Conservation (phyloP, 345 rosid species). For the Mangifera indica region DNA sequence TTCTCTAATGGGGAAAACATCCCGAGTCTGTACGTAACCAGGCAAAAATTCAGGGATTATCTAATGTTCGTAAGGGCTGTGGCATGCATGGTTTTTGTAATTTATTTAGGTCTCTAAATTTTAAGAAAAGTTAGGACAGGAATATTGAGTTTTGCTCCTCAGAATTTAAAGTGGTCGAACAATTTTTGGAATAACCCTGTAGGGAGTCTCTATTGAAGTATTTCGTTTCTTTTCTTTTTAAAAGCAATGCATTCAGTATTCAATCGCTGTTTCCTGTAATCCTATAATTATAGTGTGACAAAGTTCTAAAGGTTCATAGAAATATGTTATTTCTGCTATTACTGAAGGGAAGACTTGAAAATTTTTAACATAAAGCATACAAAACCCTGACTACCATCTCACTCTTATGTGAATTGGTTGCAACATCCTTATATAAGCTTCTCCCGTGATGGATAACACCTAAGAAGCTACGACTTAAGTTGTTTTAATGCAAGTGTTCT, state of each 20-base stretch:
- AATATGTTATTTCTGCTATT: too few species aligned
- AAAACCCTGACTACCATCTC: too few species aligned
- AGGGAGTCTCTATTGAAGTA: neutral
- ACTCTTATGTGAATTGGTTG: too few species aligned
- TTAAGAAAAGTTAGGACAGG: neutral
- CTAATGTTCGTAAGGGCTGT: slow-evolving; percentile 7
- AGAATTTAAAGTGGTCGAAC: neutral
- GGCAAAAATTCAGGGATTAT: slow-evolving; percentile 8
- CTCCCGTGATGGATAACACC: too few species aligned
- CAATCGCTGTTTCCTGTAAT: too few species aligned
- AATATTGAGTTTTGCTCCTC: neutral
- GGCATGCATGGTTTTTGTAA: slow-evolving; percentile 1
- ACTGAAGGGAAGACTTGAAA: too few species aligned
- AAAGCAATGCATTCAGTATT: neutral
- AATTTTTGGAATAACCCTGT: neutral
- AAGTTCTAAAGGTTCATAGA: too few species aligned
- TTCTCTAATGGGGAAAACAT: neutral
- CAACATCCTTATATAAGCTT: too few species aligned
- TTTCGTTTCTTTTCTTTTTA: neutral
- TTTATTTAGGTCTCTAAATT: slow-evolving; percentile 7
- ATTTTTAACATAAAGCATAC: too few species aligned
- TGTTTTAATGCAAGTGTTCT: too few species aligned
- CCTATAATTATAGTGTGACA: too few species aligned
- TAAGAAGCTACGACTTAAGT: too few species aligned
- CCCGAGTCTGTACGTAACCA: slow-evolving; percentile 17